Conservation (phyloP, 176 grass and related monocot genomes). For the Puccinellia tenuiflora region DNA sequence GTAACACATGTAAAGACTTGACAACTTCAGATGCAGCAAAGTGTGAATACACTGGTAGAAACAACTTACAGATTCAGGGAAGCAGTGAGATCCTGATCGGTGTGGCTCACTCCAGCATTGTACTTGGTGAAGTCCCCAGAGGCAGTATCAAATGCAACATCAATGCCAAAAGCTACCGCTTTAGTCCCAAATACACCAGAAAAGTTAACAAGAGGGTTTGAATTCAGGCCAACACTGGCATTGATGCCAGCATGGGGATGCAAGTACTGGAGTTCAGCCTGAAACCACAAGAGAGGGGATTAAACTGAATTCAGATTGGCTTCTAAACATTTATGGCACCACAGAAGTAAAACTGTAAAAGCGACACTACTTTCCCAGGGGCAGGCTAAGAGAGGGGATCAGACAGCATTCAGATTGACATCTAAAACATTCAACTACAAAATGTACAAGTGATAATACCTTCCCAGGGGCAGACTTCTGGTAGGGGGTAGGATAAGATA, state of each 20-base stretch:
- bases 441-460: conserved; percentile 23
- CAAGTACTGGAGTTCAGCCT: conserved; percentile 81
- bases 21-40: neutral
- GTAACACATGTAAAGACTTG: neutral
- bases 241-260: conserved; percentile 63
- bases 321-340: neutral
- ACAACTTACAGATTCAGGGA: conserved; percentile 57
- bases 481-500: conserved; percentile 59
- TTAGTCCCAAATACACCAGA: conserved; percentile 61
- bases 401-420: neutral
- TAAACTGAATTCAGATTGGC: neutral
- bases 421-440: neutral
- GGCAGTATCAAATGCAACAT: conserved; percentile 61
- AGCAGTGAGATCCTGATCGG: conserved; percentile 42
- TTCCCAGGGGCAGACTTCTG: conserved; percentile 42
- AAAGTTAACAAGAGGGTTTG: conserved; percentile 65
- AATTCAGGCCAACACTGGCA: conserved; percentile 49
- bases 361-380: conserved; percentile 28
- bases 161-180: conserved; percentile 52
- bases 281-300: conserved; percentile 4
- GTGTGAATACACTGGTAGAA: neutral
- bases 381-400: conserved; percentile 42
- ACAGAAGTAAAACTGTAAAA: neutral
- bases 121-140: conserved; percentile 67
- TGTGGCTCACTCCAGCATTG: conserved; percentile 59